Evolutionary conservation across 352 stramenopile genomes (phyloP), one percentile per base, ranked within the genome.

Genomic region (Pythium phragmiticola): DNA sequence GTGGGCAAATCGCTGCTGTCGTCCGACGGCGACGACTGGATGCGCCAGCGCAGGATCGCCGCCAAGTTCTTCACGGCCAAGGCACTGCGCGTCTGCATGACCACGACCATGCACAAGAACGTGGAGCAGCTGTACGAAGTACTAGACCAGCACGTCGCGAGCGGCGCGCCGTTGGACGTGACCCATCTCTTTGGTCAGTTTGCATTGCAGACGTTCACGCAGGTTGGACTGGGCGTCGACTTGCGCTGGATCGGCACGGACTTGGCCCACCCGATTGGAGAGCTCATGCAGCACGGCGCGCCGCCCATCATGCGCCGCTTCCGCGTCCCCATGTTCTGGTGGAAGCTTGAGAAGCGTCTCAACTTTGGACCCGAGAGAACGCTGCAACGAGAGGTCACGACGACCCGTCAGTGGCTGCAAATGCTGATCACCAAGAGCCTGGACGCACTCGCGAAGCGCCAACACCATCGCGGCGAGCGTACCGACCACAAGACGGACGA

Each of bases 321-420:
- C 26, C 26, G 26, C 26, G 26, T 30, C 26, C 26, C 26, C 26
- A 30, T 30, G 26, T 30, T 30, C 4, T 30, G 26, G 26, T 90
- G 82, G 80, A 78, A 81, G 51, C 60, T 81, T 26, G 80, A 87
- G 55, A 67, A 70, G 11, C 70, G 56, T 28, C 55, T 89, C 7
- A 75, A 75, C 8, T 21, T 86, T 17, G 80, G 78, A 8, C 43
- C 43, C 7, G 80, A 89, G 58, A 70, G 73, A 26, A 45, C 69
- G 16, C 48, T 87, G 19, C 45, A 53, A 2, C 57, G 26, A 3
- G 26, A 82, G 2, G 45, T 54, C 1, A 61, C 76, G 23, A 55
- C 68, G 2, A 36, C 68, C 30, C 65, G 80, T 58, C 70, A 70
- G 26, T 82, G 68, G 59, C 46, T 87, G 5, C 70, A 75, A 28